Percentiles rank a stretch among this genome's conserved stretches.
Evolutionary conservation across 495 filamentous ascomycete genomes (phyloP).

Genomic region (Aspergillus haitiensis): DNA sequence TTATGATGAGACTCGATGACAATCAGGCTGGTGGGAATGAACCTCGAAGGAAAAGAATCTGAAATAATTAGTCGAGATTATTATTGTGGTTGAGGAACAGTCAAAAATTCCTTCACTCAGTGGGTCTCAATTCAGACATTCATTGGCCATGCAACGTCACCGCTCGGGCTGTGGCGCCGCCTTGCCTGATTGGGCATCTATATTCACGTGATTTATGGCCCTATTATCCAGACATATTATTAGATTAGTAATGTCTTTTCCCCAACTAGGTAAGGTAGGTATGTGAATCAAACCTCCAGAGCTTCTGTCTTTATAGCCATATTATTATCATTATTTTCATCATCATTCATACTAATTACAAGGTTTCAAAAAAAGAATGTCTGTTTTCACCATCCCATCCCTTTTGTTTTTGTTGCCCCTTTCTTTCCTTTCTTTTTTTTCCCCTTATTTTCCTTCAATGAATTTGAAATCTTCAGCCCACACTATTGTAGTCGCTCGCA

Average conservation of each 20-base stretch:
- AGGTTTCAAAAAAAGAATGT: no score
- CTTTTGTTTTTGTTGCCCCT: no score
- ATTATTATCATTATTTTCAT: no score
- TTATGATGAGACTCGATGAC: constrained; percentile 1
- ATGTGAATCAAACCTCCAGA: background rate
- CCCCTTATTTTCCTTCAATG: no score
- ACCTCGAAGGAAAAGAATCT: constrained; percentile 4
- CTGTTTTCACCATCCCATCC: no score
- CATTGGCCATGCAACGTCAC: constrained; percentile 41
- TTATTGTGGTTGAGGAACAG: constrained; percentile 14
- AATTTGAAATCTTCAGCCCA: no score
- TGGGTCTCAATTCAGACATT: constrained; percentile 28
- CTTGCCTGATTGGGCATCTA: constrained; percentile 30
- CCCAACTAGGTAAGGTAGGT: background rate
- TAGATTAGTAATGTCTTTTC: constrained; percentile 8
- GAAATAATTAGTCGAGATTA: constrained; percentile 7
- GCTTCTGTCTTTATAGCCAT: background rate
- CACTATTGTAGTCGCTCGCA: constrained; percentile 32
- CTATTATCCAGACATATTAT: constrained; percentile 21
- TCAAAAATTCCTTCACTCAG: constrained; percentile 36
- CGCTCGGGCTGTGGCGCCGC: constrained; percentile 28
- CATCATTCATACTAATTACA: no score
- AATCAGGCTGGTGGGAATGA: constrained; percentile 5
- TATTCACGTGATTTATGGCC: constrained; percentile 23
- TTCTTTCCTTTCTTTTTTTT: no score